Evolutionary conservation across 2,329 filamentous ascomycete species (phyloP).

Genomic region (Thelonectria discophora): DNA sequence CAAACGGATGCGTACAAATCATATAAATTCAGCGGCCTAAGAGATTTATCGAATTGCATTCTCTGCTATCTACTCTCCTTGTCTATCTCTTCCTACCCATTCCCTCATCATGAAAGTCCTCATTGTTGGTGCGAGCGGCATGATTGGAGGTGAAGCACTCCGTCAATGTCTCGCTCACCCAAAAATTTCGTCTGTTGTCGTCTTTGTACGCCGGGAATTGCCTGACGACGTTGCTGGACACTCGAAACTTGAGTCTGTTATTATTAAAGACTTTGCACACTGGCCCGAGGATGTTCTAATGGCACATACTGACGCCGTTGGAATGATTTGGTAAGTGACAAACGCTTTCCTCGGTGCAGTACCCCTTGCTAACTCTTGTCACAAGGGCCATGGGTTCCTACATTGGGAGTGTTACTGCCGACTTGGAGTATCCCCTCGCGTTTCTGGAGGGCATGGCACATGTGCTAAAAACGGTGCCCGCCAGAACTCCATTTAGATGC

Average conservation of each 20-base stretch:
- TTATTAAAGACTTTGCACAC: constrained; percentile 32
- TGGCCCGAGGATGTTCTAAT: constrained; percentile 30
- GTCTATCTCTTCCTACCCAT: background rate
- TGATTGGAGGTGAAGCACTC: constrained; percentile 46
- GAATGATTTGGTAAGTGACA: constrained; percentile 36
- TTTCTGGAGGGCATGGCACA: constrained; percentile 26
- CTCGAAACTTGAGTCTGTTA: constrained; percentile 26
- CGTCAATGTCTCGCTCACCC: constrained; percentile 46
- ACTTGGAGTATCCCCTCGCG: constrained; percentile 35
- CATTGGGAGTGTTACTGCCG: constrained; percentile 25
- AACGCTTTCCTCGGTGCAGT: background rate
- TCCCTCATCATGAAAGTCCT: constrained; percentile 47
- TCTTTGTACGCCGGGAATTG: constrained; percentile 44
- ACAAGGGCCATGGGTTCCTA: constrained; percentile 37
- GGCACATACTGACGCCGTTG: constrained; percentile 31
- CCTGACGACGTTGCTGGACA: constrained; percentile 28
- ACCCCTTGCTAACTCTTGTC: background rate
- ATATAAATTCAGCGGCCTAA: background rate
- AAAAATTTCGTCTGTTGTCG: constrained; percentile 42
- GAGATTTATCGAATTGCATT: no score
- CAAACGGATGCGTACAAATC: background rate
- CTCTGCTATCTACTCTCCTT: background rate
- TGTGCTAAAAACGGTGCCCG: constrained; percentile 14
- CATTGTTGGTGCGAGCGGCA: constrained; percentile 46
- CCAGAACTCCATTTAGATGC: constrained; percentile 37